These are phyloP conservation scores for Neurospora sp. DNA, from an alignment of 495 filamentous ascomycete genomes.

Conservation along the genomic window DNA sequence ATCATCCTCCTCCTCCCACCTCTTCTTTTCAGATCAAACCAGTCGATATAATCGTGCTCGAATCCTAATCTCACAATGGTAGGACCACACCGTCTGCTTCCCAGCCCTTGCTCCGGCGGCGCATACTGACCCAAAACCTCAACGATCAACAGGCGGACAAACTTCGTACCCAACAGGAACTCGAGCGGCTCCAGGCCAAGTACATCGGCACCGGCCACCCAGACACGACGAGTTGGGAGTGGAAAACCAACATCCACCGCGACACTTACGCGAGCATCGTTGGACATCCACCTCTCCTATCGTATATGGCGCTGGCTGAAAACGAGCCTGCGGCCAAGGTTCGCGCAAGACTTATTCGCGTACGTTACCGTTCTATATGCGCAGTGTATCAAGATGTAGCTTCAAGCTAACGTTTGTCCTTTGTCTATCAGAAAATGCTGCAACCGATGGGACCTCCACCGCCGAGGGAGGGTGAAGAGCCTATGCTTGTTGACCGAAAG, in stretches of 20 bases:
- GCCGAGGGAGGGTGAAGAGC: constrained; percentile 44
- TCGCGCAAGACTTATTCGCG: constrained; percentile 66
- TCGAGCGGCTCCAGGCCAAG: constrained; percentile 87
- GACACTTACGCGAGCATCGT: constrained; percentile 76
- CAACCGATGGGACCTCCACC: constrained; percentile 81
- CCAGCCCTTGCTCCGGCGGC: not conserved
- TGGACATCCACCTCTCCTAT: constrained; percentile 78
- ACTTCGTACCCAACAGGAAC: constrained; percentile 91
- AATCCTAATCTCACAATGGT: not conserved
- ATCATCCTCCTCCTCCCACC: not conserved
- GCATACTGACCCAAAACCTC: not conserved
- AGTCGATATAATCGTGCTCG: not conserved
- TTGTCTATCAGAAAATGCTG: constrained; percentile 61
- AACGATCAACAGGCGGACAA: constrained; percentile 66
- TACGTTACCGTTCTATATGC: constrained; percentile 11
- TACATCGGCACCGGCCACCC: constrained; percentile 97
- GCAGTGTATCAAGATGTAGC: not conserved
- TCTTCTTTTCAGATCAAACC: not conserved
- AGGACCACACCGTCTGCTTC: not conserved
- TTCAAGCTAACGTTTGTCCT: not conserved
- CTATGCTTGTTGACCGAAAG: constrained; percentile 1
- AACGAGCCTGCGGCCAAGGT: constrained; percentile 72
- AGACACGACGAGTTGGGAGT: constrained; percentile 94
- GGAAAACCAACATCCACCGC: constrained; percentile 82
- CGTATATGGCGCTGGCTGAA: constrained; percentile 83